Evolutionary conservation across 202 grass and related monocot genomes (phyloP).

Genomic region (Bolboschoenoplectus hybrid): DNA sequence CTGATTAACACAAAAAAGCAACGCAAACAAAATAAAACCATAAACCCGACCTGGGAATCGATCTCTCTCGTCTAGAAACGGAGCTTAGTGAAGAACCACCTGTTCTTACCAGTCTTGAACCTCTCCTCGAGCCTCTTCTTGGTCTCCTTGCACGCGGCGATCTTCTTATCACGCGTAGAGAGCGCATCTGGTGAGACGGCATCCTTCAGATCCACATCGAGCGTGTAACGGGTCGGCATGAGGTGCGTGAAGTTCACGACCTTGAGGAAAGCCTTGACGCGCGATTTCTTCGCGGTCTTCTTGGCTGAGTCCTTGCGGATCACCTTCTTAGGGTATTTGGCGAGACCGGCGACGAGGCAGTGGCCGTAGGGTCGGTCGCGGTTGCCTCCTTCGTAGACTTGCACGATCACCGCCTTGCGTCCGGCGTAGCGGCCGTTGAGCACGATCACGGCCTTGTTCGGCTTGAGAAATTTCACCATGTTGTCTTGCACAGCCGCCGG

Average conservation of each 20-base stretch:
- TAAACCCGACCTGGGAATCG: not conserved
- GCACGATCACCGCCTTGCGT: conserved; percentile 80
- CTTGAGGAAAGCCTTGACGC: conserved; percentile 87
- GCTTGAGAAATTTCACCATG: conserved; percentile 79
- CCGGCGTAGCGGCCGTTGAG: conserved; percentile 74
- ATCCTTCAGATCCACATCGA: conserved; percentile 78
- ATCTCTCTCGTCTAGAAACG: conserved; percentile 50
- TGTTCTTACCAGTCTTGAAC: conserved; percentile 75
- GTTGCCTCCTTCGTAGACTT: conserved; percentile 77
- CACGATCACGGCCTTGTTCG: conserved; percentile 76
- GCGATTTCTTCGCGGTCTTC: conserved; percentile 91
- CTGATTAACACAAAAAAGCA: conserved; percentile 10
- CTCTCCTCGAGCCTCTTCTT: conserved; percentile 73
- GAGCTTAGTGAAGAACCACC: conserved; percentile 83
- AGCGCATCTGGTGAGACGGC: conserved; percentile 54
- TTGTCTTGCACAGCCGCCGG: conserved; percentile 14
- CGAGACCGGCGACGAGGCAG: conserved; percentile 74
- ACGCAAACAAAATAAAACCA: not conserved
- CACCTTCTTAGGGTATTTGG: conserved; percentile 75
- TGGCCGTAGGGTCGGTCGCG: conserved; percentile 81
- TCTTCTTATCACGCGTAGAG: conserved; percentile 62
- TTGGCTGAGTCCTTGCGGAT: conserved; percentile 74
- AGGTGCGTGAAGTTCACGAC: conserved; percentile 76
- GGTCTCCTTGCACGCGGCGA: conserved; percentile 62
- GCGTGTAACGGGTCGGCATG: conserved; percentile 91